phyloP scores from a whole-genome alignment of 2,329 filamentous ascomycete species.

The Fusarium chaquense region DNA sequence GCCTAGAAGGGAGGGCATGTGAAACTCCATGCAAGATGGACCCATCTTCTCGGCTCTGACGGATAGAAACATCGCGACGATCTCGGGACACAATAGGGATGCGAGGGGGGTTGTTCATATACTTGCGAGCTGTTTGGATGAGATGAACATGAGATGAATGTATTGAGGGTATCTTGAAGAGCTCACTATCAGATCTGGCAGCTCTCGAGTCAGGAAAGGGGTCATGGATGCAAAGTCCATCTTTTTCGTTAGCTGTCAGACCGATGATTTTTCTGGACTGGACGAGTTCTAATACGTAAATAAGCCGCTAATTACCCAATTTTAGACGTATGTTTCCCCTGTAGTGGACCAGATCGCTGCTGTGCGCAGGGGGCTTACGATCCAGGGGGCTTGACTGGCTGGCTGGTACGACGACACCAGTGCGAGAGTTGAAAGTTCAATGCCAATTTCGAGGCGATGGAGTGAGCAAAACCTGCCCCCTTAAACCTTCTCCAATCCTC shows the following conservation, averaged over 20 bases:
- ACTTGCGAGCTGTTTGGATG: not conserved
- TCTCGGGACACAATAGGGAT: slow-evolving; percentile 21
- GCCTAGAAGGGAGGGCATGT: slow-evolving; percentile 33
- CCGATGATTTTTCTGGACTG: slow-evolving; percentile 12
- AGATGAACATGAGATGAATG: not conserved
- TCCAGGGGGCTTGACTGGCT: slow-evolving; percentile 37
- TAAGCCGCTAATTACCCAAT: slow-evolving; percentile 39
- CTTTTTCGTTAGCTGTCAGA: slow-evolving; percentile 30
- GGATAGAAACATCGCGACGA: slow-evolving; percentile 12
- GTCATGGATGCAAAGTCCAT: slow-evolving; percentile 6
- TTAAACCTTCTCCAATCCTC: slow-evolving; percentile 26
- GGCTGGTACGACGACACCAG: slow-evolving; percentile 33
- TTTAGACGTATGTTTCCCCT: slow-evolving; percentile 36
- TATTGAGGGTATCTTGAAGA: not conserved
- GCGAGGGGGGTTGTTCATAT: not conserved
- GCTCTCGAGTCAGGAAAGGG: slow-evolving; percentile 22
- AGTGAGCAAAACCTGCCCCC: slow-evolving; percentile 35
- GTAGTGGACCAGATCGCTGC: slow-evolving; percentile 42
- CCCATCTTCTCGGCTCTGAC: slow-evolving; percentile 40
- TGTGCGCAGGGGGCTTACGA: slow-evolving; percentile 27
- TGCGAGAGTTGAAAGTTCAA: slow-evolving; percentile 27
- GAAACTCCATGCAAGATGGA: slow-evolving; percentile 18
- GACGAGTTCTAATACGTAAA: slow-evolving; percentile 20
- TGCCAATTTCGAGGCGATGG: slow-evolving; percentile 37
- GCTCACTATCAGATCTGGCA: not conserved